These are phyloP conservation scores for Coemansia erecta DNA, from an alignment of 192 early-diverging fungal genomes.

Conservation along the genomic window DNA sequence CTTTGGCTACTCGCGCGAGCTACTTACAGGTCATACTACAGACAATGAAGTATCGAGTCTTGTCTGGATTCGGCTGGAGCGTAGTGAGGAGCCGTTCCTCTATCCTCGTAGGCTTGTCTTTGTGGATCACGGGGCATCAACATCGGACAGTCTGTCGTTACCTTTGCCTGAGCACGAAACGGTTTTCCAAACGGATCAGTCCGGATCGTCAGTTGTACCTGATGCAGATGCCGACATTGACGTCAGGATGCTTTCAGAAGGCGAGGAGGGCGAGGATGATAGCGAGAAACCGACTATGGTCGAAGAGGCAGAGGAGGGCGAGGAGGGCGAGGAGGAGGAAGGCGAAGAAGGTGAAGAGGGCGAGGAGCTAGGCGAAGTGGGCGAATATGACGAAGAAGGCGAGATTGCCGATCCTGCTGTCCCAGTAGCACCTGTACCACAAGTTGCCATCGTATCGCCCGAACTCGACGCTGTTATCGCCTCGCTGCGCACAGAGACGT, in stretches of 20 bases:
- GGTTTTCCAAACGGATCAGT: not conserved
- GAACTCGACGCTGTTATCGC: constrained; percentile 23
- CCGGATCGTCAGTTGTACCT: not conserved
- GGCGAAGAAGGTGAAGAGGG: constrained; percentile 44
- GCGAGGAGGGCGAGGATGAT: constrained; percentile 12
- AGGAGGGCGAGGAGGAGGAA: constrained; percentile 27
- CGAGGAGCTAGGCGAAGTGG: constrained; percentile 33
- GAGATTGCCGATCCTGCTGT: constrained; percentile 39
- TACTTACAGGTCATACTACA: not conserved
- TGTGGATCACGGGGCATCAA: constrained; percentile 10
- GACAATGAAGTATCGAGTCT: constrained; percentile 8
- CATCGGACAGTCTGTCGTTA: not conserved
- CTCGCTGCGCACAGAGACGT: constrained; percentile 1
- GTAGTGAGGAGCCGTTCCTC: constrained; percentile 28
- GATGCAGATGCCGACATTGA: not conserved
- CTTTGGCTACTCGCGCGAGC: constrained; percentile 29
- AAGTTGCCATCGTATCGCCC: too few species aligned
- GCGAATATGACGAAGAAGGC: constrained; percentile 47
- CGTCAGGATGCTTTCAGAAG: not conserved
- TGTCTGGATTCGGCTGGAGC: constrained; percentile 28
- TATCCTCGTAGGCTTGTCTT: constrained; percentile 38
- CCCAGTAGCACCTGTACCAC: not conserved
- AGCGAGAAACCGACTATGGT: not conserved
- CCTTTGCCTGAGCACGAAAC: too few species aligned
- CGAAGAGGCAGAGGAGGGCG: constrained; percentile 3